Evolutionary conservation across 2,329 filamentous ascomycete species (phyloP), one percentile per base, ranked within the genome.

Genomic region (Stagonosporopsis chrysanthemi): DNA sequence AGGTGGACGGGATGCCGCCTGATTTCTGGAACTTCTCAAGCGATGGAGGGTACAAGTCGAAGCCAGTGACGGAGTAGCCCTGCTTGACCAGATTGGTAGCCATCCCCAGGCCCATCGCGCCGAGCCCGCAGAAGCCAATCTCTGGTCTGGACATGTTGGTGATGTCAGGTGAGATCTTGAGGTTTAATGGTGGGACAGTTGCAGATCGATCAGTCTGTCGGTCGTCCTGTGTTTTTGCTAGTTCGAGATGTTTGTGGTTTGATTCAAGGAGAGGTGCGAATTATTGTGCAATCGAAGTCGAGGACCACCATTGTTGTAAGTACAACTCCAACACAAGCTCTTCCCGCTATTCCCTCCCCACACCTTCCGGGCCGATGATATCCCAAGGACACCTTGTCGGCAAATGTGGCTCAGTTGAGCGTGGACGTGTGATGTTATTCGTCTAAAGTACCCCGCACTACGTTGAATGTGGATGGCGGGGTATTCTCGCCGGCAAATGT

Each of bases 61-160:
- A 92, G 53, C 89, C 89, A 22, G 85, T 88, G 23, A 92, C 88
- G 24, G 78, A 59, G 74, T 88, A 90, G 56, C 88, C 88, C 62
- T 84, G 78, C 64, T 86, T 86, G 67, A 91, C 80, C 42, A 92
- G 84, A 71, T 91, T 84, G 58, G 85, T 90, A 62, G 90, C 90
- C 89, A 92, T 92, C 71, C 90, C 90, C 73, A 91, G 90, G 71
- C 90, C 90, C 90, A 92, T 92, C 76, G 89, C 89, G 54, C 90
- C 90, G 3, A 92, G 87, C 80, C 90, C 90, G 62, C 90, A 87
- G 76, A 91, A 91, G 62, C 86, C 84, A 51, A 90, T 79, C 50
- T 76, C 69, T 24, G 81, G 80, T 69, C 81, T 83, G 47, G 72
- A 61, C 71, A 75, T 75, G 26, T 28, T 51, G 50, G 28, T 39